These are phyloP conservation scores for Spathaspora boniae DNA, from an alignment of 805 yeast genomes.

Conservation along the genomic window DNA sequence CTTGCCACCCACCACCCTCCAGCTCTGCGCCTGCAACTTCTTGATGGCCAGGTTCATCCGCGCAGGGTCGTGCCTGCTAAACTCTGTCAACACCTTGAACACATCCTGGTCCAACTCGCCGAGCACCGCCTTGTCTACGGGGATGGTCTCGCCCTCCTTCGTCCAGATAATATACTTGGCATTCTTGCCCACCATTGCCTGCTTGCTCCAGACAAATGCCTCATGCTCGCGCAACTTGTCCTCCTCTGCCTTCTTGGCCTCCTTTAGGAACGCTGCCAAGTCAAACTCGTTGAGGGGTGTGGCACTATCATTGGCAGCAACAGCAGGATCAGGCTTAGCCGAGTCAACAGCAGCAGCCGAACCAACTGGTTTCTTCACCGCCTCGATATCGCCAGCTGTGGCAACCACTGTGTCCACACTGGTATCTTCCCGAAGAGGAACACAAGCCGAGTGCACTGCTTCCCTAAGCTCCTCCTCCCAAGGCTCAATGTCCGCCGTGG, in stretches of 20 bases:
- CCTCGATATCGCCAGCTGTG: background rate
- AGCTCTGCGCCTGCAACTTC: constrained; percentile 42
- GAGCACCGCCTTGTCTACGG: constrained; percentile 36
- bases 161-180: constrained; percentile 29
- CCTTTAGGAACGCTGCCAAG: constrained; percentile 40
- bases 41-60: constrained; percentile 32
- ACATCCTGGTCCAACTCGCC: constrained; percentile 40
- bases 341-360: background rate
- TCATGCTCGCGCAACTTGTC: constrained; percentile 43
- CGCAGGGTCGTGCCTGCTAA: constrained; percentile 34
- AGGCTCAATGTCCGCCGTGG: too few species aligned
- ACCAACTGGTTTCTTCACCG: background rate
- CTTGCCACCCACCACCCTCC: constrained; percentile 57
- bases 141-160: constrained; percentile 31
- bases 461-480: too few species aligned
- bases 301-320: constrained; percentile 10
- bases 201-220: constrained; percentile 52
- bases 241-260: constrained; percentile 44
- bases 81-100: constrained; percentile 34
- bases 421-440: too few species aligned
- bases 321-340: background rate
- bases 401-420: background rate
- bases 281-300: constrained; percentile 9
- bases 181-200: constrained; percentile 16
- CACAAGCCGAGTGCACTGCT: too few species aligned